Conservation (phyloP, 148 eudicot species). For the Chenopodium suecicum region DNA sequence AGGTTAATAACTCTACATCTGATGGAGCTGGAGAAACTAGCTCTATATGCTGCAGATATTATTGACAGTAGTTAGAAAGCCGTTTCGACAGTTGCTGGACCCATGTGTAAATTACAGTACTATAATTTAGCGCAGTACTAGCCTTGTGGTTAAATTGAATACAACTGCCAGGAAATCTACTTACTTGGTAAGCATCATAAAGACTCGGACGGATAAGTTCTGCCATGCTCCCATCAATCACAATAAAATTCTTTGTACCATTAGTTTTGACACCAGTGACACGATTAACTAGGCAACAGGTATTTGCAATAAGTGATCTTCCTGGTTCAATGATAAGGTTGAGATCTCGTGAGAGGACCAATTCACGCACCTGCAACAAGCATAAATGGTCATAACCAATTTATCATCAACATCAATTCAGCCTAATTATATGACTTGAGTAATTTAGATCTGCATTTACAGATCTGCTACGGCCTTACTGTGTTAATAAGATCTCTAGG, state of each 20-base stretch:
- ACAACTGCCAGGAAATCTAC: neutral
- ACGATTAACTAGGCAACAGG: constrained; percentile 90
- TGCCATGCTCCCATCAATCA: constrained; percentile 98
- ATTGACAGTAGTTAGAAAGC: neutral
- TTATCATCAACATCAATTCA: neutral
- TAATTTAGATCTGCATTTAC: neutral
- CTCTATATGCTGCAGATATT: constrained; percentile 75
- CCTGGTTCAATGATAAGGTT: constrained; percentile 97
- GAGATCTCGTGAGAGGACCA: constrained; percentile 72
- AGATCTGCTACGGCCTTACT: constrained; percentile 40
- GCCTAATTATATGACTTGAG: neutral
- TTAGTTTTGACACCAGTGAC: constrained; percentile 97
- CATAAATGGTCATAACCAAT: neutral
- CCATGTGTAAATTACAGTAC: neutral
- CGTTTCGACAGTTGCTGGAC: neutral
- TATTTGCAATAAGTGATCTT: constrained; percentile 86
- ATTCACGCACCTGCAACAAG: constrained; percentile 68
- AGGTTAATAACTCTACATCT: constrained; percentile 61
- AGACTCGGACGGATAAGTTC: constrained; percentile 98
- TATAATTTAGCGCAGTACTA: neutral
- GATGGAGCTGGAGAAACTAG: constrained; percentile 68
- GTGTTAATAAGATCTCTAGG: constrained; percentile 89
- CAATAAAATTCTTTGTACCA: constrained; percentile 84
- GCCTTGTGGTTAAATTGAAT: neutral
- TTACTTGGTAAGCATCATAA: constrained; percentile 89